These are phyloP conservation scores for Clarireedia hainanense DNA, from an alignment of 2,329 filamentous ascomycete genomes.

Conservation along the genomic window DNA sequence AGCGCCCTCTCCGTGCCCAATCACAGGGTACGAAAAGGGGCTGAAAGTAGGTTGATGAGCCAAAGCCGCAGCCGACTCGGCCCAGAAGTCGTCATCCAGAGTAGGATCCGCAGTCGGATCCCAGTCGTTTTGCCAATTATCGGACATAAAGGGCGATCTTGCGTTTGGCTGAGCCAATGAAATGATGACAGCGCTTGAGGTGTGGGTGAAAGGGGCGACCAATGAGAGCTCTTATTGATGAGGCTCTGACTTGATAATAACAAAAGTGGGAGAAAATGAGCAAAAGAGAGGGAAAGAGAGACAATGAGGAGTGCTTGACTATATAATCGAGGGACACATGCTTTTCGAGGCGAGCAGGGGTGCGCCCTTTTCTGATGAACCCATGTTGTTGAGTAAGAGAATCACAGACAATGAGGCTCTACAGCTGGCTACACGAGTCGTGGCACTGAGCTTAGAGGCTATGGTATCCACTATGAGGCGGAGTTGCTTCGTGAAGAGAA, in stretches of 20 bases:
- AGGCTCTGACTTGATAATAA: not conserved
- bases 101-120: not conserved
- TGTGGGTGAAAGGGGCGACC: not conserved
- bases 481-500: too few relatives aligned
- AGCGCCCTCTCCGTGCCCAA: not conserved
- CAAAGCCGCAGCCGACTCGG: not conserved
- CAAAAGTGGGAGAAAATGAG: not conserved
- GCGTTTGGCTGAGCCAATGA: not conserved
- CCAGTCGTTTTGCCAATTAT: not conserved
- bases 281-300: not conserved
- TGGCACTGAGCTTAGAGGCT: too few relatives aligned
- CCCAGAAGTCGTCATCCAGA: not conserved
- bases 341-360: not conserved
- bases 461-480: too few relatives aligned
- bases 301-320: not conserved
- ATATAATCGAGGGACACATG: not conserved
- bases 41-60: not conserved
- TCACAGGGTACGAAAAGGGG: not conserved
- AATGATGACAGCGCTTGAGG: not conserved
- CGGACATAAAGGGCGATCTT: not conserved
- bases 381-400: not conserved
- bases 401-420: too few relatives aligned
- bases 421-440: too few relatives aligned
- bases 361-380: not conserved
- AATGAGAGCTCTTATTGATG: not conserved